phyloP scores from a whole-genome alignment of 805 yeast species.

The Lachancea nothofagi region DNA sequence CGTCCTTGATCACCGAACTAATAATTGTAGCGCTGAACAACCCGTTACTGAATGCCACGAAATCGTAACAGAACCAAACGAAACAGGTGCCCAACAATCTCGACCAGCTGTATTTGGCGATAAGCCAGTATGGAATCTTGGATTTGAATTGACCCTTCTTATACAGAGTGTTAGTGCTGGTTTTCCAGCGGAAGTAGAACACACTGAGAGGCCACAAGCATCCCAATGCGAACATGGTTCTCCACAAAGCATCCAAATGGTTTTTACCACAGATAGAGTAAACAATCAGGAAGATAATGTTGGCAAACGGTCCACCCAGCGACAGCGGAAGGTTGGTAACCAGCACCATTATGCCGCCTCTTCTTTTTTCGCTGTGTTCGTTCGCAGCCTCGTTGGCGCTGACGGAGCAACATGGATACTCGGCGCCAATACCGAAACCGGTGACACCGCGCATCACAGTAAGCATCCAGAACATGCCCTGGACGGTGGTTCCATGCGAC shows the following conservation, averaged over 20 bases:
- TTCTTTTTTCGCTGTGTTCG: slow-evolving; percentile 48
- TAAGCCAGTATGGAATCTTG: slow-evolving; percentile 53
- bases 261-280: slow-evolving; percentile 48
- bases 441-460: slow-evolving; percentile 68
- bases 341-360: slow-evolving; percentile 62
- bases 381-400: slow-evolving; percentile 71
- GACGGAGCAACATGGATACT: slow-evolving; percentile 64
- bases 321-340: slow-evolving; percentile 70
- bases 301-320: slow-evolving; percentile 75
- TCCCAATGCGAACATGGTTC: slow-evolving; percentile 62
- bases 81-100: slow-evolving; percentile 65
- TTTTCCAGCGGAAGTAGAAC: slow-evolving; percentile 64
- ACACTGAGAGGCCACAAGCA: slow-evolving; percentile 65
- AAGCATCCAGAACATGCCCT: slow-evolving; percentile 73
- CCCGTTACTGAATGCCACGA: slow-evolving; percentile 76
- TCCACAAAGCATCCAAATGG: slow-evolving; percentile 54
- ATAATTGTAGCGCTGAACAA: slow-evolving; percentile 60
- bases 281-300: slow-evolving; percentile 62
- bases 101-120: slow-evolving; percentile 61
- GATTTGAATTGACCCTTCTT: slow-evolving; percentile 57
- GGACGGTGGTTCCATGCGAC: slow-evolving; percentile 52
- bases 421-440: slow-evolving; percentile 78
- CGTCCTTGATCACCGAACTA: slow-evolving; percentile 41
- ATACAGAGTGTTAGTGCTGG: slow-evolving; percentile 62
- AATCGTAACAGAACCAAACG: slow-evolving; percentile 77